These are phyloP conservation scores for Naganishia cerealis DNA, from an alignment of 1,284 basidiomycete genomes.

Conservation along the genomic window DNA sequence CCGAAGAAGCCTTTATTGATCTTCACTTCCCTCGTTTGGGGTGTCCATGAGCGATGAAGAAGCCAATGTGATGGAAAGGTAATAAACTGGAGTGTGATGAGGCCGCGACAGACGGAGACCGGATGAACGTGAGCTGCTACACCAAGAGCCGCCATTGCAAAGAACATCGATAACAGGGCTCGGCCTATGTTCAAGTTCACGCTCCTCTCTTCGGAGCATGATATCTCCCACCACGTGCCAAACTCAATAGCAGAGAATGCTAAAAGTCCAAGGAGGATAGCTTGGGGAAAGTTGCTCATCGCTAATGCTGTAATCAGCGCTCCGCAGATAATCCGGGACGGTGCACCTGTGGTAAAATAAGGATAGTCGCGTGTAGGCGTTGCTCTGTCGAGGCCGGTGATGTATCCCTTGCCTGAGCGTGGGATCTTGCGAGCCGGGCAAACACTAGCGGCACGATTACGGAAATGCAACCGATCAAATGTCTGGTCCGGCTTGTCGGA, in stretches of 20 bases:
- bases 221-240: conserved; percentile 12
- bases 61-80: not conserved
- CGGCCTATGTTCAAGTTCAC: conserved; percentile 40
- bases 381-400: not conserved
- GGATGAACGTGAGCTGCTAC: not conserved
- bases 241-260: conserved; percentile 8
- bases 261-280: conserved; percentile 64
- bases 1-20: conserved; percentile 8
- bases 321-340: conserved; percentile 63
- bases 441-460: conserved; percentile 5
- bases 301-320: conserved; percentile 78
- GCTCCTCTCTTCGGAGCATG: not conserved
- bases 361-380: conserved; percentile 41
- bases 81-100: not conserved
- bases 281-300: conserved; percentile 85
- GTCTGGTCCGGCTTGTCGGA: not conserved
- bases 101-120: not conserved
- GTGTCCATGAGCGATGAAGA: not conserved
- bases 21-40: conserved; percentile 42
- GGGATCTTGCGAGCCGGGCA: not conserved
- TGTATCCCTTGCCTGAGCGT: not conserved
- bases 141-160: not conserved
- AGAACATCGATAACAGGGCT: not conserved
- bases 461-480: not conserved
- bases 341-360: conserved; percentile 36